Evolutionary conservation across 345 rosid species (phyloP), one percentile per base, ranked within the genome.

Genomic region (Ceriops decandra): DNA sequence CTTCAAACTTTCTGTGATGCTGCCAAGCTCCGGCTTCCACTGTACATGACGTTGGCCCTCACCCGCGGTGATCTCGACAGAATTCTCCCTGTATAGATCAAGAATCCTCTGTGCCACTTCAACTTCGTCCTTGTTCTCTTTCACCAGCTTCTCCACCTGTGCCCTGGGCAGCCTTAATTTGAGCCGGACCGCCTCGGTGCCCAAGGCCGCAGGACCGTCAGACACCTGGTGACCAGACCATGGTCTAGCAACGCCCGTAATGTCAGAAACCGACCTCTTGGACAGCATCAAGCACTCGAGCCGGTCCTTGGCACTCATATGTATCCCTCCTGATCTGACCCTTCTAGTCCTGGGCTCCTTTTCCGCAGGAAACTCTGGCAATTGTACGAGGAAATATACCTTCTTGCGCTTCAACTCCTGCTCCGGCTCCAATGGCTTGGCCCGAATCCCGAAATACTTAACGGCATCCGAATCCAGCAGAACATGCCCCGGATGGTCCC

Each of bases 241-340:
- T 0, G 72, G 57, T 62, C 71, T 46, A 7, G 53, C 47, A 16
- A 54, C 49, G 0, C 17, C 5, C 8, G 71, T 26, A 22, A 73
- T 62, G 16, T 73, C 77, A 28, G 77, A 73, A 35, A 67, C 68
- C 4, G 77, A 16, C 68, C 72, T 52, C 36, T 61, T 67, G 7
- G 72, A 61, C 11, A 73, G 56, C 77, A 73, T 73, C 57, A 73
- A n/a, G 20, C 53, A 67, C 10, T 73, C 77, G 16, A 73, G 72
- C 67, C 72, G 38, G 20, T 73, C 77, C 57, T 46, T 73, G 27
- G 77, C 77, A 61, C 67, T 36, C 71, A 73, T 42, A 17, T 73
- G 52, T 13, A 73, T 73, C 1, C 72, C 49, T 42, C 49, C 77
- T 1, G 77, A 73, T 16, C 72, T 24, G 2, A 67, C 77, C 49